Base-by-base conservation (phyloP, 2,329 filamentous ascomycete genomes). In the Acrodontium crateriforme region DNA sequence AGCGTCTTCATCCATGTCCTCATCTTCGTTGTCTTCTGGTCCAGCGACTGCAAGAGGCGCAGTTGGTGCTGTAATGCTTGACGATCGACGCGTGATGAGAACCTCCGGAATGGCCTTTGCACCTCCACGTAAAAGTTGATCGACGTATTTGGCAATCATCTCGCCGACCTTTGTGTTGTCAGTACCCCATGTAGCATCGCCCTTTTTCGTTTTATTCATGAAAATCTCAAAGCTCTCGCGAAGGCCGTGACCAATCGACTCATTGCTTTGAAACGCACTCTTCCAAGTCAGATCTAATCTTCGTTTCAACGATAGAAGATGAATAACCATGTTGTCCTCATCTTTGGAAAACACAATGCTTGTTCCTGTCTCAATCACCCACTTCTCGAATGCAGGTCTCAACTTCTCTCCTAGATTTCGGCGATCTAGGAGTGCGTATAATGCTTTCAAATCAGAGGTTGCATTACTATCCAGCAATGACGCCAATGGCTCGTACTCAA, bases 81-180 rank as follows among this genome's bases (percentile, higher is more conserved):
- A 44, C 6, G 78, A 71, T 9, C 45, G 40, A 19, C 50, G 49
- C 6, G 49, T 42, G 2, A 74, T 60, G 6, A 87, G 62, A 13
- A 71, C 69, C 24, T 73, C 67, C 1, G 81, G 82, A 6, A 91
- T 69, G 0, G 78, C 77, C 53, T 91, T 95, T 25, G 87, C 66
- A 1, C 89, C 91, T 27, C 83, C 83, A 30, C 84, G 75, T 17
- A 98, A 67, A 12, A 98, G 64, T 59, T 79, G 67, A 54, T 98
- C 89, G 36, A 98, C 79, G 45, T 95, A 85, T 55, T 94, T 95
- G 16, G 89, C 91, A 42, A 94, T 91, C 85, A 95, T 93, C 60
- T 98, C 89, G 27, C 87, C 89, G 9, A 92, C 83, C 62, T 92
- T 95, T 11, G 84, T 83, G 31, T 85, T 91, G 31, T 84, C 78